Percentiles rank a stretch among this genome's conserved stretches.
Conservation (phyloP, 495 filamentous ascomycete genomes). For the Penicillium diatomitis region DNA sequence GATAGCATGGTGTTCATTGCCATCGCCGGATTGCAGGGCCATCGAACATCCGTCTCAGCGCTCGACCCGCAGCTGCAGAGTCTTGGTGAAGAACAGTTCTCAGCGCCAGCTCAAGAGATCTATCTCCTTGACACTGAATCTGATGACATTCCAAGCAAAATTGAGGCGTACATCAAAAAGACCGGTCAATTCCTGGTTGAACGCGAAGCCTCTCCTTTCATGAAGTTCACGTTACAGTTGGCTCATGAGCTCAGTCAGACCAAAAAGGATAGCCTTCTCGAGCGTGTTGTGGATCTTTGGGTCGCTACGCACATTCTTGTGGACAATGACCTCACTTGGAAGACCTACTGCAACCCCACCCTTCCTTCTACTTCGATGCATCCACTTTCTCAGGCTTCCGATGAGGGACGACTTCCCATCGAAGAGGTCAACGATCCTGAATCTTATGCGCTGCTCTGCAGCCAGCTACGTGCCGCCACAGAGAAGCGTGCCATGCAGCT, state of each 20-base stretch:
- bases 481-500: constrained; percentile 62
- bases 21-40: constrained; percentile 42
- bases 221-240: constrained; percentile 54
- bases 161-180: constrained; percentile 64
- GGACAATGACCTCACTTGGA: constrained; percentile 59
- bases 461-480: constrained; percentile 63
- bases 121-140: constrained; percentile 55
- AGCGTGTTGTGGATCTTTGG: constrained; percentile 66
- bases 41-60: constrained; percentile 32
- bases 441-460: constrained; percentile 46
- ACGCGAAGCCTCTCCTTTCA: constrained; percentile 57
- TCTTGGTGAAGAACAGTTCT: constrained; percentile 36
- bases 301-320: constrained; percentile 62
- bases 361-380: constrained; percentile 35
- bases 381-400: constrained; percentile 29
- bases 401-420: constrained; percentile 37
- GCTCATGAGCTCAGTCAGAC: constrained; percentile 45
- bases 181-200: constrained; percentile 52
- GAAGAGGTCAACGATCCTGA: constrained; percentile 35
- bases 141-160: constrained; percentile 56
- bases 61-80: constrained; percentile 48
- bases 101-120: constrained; percentile 34
- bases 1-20: constrained; percentile 45
- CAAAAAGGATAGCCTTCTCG: constrained; percentile 56
- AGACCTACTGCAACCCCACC: constrained; percentile 45